Percentiles rank a stretch among this genome's conserved stretches.
phyloP scores from a whole-genome alignment of 768 basidiomycete genomes.

The Galerina marginata region DNA sequence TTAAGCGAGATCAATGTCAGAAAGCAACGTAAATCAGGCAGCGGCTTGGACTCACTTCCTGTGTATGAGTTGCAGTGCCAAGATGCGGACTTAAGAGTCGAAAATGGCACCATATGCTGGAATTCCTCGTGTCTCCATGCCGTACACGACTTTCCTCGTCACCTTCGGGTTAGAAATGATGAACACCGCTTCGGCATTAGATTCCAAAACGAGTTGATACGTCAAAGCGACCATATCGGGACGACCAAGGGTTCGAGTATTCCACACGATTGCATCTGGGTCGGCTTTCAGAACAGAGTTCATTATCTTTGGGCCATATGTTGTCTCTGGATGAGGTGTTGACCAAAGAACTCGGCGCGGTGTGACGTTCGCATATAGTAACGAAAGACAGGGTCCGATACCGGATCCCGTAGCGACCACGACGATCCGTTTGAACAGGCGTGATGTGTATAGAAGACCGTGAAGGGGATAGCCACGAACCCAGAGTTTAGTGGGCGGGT shows the following conservation, averaged over 20 bases:
- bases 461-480: conserved; percentile 56
- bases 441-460: conserved; percentile 54
- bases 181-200: conserved; percentile 45
- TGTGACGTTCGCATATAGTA: conserved; percentile 40
- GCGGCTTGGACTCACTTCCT: no score
- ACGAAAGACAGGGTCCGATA: conserved; percentile 51
- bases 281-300: conserved; percentile 43
- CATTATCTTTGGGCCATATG: conserved; percentile 46
- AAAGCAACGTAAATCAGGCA: no score
- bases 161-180: conserved; percentile 47
- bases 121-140: conserved; percentile 45
- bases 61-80: no score
- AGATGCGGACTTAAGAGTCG: conserved; percentile 35
- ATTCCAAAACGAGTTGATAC: conserved; percentile 41
- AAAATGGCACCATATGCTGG: conserved; percentile 48
- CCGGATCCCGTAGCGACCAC: conserved; percentile 61
- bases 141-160: conserved; percentile 45
- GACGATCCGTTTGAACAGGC: conserved; percentile 55
- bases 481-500: conserved; percentile 59
- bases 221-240: conserved; percentile 47
- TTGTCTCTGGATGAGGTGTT: conserved; percentile 43
- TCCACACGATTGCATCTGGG: conserved; percentile 45
- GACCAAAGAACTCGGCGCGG: conserved; percentile 48
- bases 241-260: conserved; percentile 43
- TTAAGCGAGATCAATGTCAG: no score